These are phyloP conservation scores for Cytospora chrysosperma DNA, from an alignment of 2,329 filamentous ascomycete genomes.

Conservation along the genomic window DNA sequence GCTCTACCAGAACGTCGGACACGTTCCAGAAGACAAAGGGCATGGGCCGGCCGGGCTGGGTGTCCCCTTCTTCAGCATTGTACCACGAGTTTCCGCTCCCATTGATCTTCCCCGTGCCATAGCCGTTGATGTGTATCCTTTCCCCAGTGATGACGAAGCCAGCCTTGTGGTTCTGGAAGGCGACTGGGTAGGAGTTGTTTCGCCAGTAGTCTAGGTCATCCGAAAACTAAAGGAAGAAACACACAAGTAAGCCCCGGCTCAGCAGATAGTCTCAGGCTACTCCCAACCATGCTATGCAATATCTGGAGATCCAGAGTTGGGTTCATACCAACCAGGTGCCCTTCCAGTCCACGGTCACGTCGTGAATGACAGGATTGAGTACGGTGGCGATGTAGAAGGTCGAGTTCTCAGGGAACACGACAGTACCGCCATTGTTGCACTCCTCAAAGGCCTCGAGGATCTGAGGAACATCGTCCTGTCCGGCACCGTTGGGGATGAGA, in stretches of 20 bases:
- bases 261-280: neutral
- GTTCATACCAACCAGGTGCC: slow-evolving; percentile 47
- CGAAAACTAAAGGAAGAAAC: slow-evolving; percentile 39
- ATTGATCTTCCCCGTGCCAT: slow-evolving; percentile 52
- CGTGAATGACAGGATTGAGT: slow-evolving; percentile 48
- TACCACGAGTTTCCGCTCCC: slow-evolving; percentile 58
- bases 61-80: slow-evolving; percentile 44
- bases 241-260: slow-evolving; percentile 5
- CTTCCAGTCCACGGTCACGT: slow-evolving; percentile 52
- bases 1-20: slow-evolving; percentile 50
- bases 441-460: slow-evolving; percentile 30
- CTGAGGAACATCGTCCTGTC: slow-evolving; percentile 29
- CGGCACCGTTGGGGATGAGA: slow-evolving; percentile 26
- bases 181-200: slow-evolving; percentile 50
- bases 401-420: slow-evolving; percentile 50
- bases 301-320: neutral
- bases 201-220: slow-evolving; percentile 55
- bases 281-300: neutral
- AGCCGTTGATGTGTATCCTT: slow-evolving; percentile 50
- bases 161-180: slow-evolving; percentile 56
- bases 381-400: slow-evolving; percentile 51
- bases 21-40: slow-evolving; percentile 60
- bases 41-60: slow-evolving; percentile 53
- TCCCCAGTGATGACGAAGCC: slow-evolving; percentile 51
- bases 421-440: slow-evolving; percentile 34